Conservation (phyloP, 2,329 filamentous ascomycete genomes). For the Pseudogymnoascus sp. region DNA sequence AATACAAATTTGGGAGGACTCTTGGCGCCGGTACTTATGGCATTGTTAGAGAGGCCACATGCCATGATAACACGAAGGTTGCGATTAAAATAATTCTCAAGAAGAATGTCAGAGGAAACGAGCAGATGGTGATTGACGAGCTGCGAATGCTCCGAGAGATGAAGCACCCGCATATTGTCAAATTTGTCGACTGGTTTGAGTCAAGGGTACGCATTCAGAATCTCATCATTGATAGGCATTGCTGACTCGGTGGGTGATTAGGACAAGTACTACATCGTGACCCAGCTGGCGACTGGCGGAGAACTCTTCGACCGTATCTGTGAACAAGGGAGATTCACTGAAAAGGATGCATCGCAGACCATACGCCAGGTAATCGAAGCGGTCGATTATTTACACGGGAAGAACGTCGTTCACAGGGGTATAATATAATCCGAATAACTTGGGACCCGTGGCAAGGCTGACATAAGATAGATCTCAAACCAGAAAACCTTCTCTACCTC, state of each 20-base stretch:
- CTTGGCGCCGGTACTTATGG: slow-evolving; percentile 96
- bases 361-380: slow-evolving; percentile 90
- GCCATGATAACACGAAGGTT: slow-evolving; percentile 76
- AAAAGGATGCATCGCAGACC: slow-evolving; percentile 86
- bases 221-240: neutral
- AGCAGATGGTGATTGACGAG: slow-evolving; percentile 98
- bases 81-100: slow-evolving; percentile 99
- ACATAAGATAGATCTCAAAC: slow-evolving; percentile 69
- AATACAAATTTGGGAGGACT: slow-evolving; percentile 87
- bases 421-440: slow-evolving; percentile 12
- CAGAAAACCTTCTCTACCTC: slow-evolving; percentile 92
- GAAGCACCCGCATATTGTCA: slow-evolving; percentile 90
- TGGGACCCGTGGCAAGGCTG: neutral
- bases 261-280: slow-evolving; percentile 99
- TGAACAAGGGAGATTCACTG: slow-evolving; percentile 95
- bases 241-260: slow-evolving; percentile 29
- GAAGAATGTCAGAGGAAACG: slow-evolving; percentile 97
- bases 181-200: slow-evolving; percentile 98
- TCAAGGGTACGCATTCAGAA: slow-evolving; percentile 59
- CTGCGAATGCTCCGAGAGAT: slow-evolving; percentile 85
- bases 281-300: slow-evolving; percentile 87
- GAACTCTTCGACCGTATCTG: slow-evolving; percentile 98
- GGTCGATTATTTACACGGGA: slow-evolving; percentile 87
- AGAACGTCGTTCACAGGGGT: slow-evolving; percentile 96
- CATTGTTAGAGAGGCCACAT: slow-evolving; percentile 91